phyloP scores from a whole-genome alignment of 2,329 filamentous ascomycete genomes.

The Colletotrichum somersetense region DNA sequence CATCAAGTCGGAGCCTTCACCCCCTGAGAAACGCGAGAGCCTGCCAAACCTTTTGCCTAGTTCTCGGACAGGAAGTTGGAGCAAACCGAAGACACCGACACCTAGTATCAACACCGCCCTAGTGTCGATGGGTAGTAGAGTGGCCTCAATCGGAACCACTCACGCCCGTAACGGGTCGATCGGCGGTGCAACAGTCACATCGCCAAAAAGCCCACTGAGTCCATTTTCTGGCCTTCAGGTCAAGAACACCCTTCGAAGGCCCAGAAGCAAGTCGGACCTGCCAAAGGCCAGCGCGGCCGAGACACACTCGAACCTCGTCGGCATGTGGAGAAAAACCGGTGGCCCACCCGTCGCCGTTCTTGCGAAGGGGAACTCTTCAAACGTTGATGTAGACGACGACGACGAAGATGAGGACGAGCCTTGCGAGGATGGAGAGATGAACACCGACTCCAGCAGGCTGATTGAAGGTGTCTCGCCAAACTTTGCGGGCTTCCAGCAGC shows the following conservation, averaged over 20 bases:
- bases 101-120: constrained; percentile 72
- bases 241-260: constrained; percentile 64
- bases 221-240: constrained; percentile 60
- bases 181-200: constrained; percentile 64
- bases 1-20: constrained; percentile 46
- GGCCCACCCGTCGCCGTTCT: constrained; percentile 66
- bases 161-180: constrained; percentile 73
- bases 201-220: constrained; percentile 66
- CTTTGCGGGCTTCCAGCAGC: constrained; percentile 79
- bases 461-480: constrained; percentile 79
- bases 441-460: constrained; percentile 71
- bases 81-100: constrained; percentile 60
- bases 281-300: constrained; percentile 53
- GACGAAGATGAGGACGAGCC: constrained; percentile 72
- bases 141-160: constrained; percentile 67
- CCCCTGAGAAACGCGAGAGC: constrained; percentile 59
- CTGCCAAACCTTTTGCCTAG: constrained; percentile 62
- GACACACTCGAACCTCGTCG: constrained; percentile 57
- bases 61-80: constrained; percentile 64
- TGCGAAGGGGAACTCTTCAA: constrained; percentile 49
- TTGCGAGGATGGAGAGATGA: constrained; percentile 70
- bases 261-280: constrained; percentile 67
- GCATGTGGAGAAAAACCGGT: constrained; percentile 65
- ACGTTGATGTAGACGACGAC: constrained; percentile 57
- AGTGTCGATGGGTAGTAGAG: constrained; percentile 65